phyloP scores from a whole-genome alignment of 1,284 basidiomycete species.

The Thelephora terrestris region DNA sequence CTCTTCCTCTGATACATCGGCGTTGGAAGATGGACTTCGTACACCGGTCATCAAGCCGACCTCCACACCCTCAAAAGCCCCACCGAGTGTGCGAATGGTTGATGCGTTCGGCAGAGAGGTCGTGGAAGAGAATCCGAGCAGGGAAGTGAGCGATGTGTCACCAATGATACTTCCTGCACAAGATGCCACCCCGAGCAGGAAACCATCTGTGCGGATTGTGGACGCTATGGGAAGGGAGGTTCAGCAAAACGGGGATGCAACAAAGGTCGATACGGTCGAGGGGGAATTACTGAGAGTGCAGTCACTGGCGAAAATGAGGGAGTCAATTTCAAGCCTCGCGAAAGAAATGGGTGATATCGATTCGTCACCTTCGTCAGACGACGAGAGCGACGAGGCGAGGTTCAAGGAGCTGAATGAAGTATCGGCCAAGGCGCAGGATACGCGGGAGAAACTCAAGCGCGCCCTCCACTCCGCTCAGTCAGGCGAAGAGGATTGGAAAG shows the following conservation, averaged over 20 bases:
- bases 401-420: slow-evolving; percentile 41
- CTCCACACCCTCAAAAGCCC: slow-evolving; percentile 20
- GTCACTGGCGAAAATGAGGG: slow-evolving; percentile 43
- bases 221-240: slow-evolving; percentile 61
- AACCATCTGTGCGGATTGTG: slow-evolving; percentile 43
- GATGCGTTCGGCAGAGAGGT: slow-evolving; percentile 47
- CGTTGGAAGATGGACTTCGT: slow-evolving; percentile 13
- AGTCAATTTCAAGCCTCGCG: slow-evolving; percentile 44
- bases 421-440: slow-evolving; percentile 41
- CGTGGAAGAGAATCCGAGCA: slow-evolving; percentile 9
- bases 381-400: slow-evolving; percentile 32
- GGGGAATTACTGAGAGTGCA: slow-evolving; percentile 16
- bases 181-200: slow-evolving; percentile 25
- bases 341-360: slow-evolving; percentile 46
- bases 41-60: slow-evolving; percentile 26
- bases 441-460: slow-evolving; percentile 34
- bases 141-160: slow-evolving; percentile 3
- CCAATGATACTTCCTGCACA: slow-evolving; percentile 9
- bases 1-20: slow-evolving; percentile 11
- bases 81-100: slow-evolving; percentile 43
- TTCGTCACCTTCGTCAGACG: slow-evolving; percentile 29
- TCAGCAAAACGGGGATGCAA: slow-evolving; percentile 24
- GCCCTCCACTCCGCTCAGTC: slow-evolving; percentile 28
- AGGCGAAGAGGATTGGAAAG: slow-evolving; percentile 24
- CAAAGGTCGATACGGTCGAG: slow-evolving; percentile 10